Base-by-base conservation (phyloP, 2,329 filamentous ascomycete genomes). In the Raffaelea arxii region DNA sequence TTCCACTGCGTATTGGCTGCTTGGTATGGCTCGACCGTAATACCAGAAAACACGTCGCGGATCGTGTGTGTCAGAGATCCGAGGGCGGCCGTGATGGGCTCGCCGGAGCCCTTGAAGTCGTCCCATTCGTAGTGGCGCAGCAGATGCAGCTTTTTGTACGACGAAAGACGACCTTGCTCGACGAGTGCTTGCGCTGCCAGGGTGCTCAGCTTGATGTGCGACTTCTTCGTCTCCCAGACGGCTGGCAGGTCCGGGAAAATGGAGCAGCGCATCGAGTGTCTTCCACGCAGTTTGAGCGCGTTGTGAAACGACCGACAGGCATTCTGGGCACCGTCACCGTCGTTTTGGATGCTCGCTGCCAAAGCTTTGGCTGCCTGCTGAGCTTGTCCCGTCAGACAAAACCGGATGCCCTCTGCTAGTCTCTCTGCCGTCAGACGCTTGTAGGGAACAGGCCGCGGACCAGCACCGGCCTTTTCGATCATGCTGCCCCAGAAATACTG, bases 401-500 rank as follows among this genome's bases (percentile, higher is more conserved):
- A 78, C 58, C 74, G 75, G 61, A 88, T 88, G 0, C 82, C 83
- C n/a, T 84, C 78, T 0, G 78, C 78, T 1, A 88, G 63, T 38
- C 74, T 77, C 49, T 86, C 78, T 0, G 70, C 72, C 2, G 70
- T 78, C 2, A 89, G 62, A 10, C 72, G 63, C 62, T 86, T 86
- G 63, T 86, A 84, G 0, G 82, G 82, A 9, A 86, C 72, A 2
- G 82, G 75, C 37, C 74, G 65, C 0, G 83, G 80, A 1, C 84
- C 84, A 1, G 82, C 83, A 23, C 75, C 74, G 2, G 78, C 71
- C 27, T 71, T 75, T 4, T 70, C 71, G 1, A 88, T 71, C 77
- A 85, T 85, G 18, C 71, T 69, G 2, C 84, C 84, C 84, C 85
- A 89, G 58, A 89, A 89, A 42, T 82, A 75, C 60, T 89, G 84